Base-by-base conservation (phyloP, 345 rosid species). In the Anastatica hierochuntica region DNA sequence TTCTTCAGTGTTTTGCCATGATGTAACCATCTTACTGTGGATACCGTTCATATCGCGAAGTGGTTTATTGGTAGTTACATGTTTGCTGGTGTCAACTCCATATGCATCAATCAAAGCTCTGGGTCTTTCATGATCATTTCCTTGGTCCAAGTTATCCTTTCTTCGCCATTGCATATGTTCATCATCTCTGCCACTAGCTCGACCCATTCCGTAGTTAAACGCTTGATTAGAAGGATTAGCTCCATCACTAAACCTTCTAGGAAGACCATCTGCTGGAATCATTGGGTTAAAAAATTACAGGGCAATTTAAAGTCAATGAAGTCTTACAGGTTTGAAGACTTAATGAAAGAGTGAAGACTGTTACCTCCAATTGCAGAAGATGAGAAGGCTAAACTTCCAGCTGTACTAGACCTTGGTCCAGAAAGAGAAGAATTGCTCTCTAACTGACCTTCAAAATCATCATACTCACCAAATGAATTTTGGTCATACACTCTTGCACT, bases 1-100 rank as follows among this genome's bases (percentile, higher is more conserved):
- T 77, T 88, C 99, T 63, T 94, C 99, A 50, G 92, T 84, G 70
- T 84, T 90, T 80, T 88, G 97, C 99, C 99, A 94, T 51, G 84
- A 77, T 45, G 88, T 16, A 66, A 76, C 77, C 52, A 71, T 61
- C 70, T 76, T 83, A 69, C 60, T 63, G 40, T 63, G 76, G 43
- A 73, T 50, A 14, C 88, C 92, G 69, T 81, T 83, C 59, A 67
- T 75, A 68, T 70, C 74, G 14, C 53, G 77, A 35, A 62, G 17
- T 56, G 78, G 74, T 64, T 73, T 80, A 65, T 26, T 72, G 62
- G 56, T 72, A 41, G 81, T 51, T 55, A 38, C 36, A 54, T 70
- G 74, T 20, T 77, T 75, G 43, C 89, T 73, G 45, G 69, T 81
- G 72, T 94, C 99, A 72, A 74, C 77, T 56, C 99, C 99, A 66